Evolutionary conservation across 2,329 filamentous ascomycete species (phyloP).

Genomic region (Falciphora oryzae): DNA sequence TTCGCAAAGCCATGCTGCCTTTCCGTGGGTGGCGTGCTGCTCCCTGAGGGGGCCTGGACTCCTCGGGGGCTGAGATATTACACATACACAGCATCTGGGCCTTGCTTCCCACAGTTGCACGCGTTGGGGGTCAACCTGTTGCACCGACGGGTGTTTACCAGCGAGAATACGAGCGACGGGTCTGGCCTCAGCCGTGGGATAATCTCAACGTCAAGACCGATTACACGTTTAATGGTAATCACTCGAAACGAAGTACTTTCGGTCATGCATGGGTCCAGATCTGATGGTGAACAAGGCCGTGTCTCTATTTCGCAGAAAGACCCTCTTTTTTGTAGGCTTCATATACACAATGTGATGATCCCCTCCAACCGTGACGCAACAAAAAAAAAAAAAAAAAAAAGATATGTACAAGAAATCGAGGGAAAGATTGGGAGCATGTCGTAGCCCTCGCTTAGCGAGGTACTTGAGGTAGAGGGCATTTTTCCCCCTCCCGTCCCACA

Average conservation of each 20-base stretch:
- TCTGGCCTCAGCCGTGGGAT: background rate
- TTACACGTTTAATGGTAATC: background rate
- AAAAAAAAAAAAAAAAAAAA: conserved; percentile 8
- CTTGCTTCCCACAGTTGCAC: background rate
- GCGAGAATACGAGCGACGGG: background rate
- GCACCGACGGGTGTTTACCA: background rate
- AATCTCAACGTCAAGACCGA: background rate
- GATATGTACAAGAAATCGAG: conserved; percentile 7
- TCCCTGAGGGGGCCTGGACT: too few relatives aligned
- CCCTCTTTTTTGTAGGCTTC: background rate
- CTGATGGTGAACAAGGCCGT: background rate
- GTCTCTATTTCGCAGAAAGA: background rate
- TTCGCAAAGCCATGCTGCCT: too few relatives aligned
- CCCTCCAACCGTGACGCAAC: background rate
- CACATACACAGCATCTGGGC: background rate
- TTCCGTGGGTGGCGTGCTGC: background rate
- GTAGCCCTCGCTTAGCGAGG: background rate
- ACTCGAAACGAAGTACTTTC: background rate
- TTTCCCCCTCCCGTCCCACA: background rate
- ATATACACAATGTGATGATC: background rate
- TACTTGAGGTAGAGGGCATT: background rate
- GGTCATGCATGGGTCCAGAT: background rate
- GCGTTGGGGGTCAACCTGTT: background rate
- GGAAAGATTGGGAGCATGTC: background rate
- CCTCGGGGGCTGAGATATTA: background rate